A percentile compares a stretch with the other conserved stretches of the same genome.
phyloP scores from a whole-genome alignment of 371 early-diverging fungal species.

The Fennellomyces sp. region DNA sequence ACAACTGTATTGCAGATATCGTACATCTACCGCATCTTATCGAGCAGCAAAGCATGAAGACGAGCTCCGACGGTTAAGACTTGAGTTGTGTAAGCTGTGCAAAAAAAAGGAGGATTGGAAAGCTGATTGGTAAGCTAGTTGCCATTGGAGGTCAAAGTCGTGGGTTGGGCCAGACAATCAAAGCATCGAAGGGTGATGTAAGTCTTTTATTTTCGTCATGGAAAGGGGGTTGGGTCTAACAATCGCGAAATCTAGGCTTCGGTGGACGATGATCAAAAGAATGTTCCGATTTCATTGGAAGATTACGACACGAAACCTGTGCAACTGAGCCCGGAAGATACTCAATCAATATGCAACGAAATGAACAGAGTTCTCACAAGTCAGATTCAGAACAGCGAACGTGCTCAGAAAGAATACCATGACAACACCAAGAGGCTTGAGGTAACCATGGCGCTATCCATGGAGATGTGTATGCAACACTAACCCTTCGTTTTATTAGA shows the following conservation, averaged over 20 bases:
- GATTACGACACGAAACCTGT: background rate
- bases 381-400: background rate
- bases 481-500: background rate
- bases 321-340: background rate
- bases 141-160: too few relatives aligned
- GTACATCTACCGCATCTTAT: background rate
- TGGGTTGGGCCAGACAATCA: too few relatives aligned
- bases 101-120: too few relatives aligned
- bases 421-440: background rate
- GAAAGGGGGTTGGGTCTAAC: background rate
- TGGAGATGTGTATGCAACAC: background rate
- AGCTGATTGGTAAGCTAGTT: background rate
- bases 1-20: background rate
- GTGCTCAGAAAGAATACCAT: background rate
- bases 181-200: too few relatives aligned
- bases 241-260: background rate
- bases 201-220: background rate
- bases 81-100: background rate
- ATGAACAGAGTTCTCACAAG: background rate
- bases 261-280: background rate
- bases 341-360: background rate
- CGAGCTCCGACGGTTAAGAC: background rate
- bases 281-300: background rate
- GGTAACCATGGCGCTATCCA: background rate
- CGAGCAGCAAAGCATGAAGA: background rate